Conservation (phyloP, 176 grass and related monocot genomes). For the Puccinellia tenuiflora region DNA sequence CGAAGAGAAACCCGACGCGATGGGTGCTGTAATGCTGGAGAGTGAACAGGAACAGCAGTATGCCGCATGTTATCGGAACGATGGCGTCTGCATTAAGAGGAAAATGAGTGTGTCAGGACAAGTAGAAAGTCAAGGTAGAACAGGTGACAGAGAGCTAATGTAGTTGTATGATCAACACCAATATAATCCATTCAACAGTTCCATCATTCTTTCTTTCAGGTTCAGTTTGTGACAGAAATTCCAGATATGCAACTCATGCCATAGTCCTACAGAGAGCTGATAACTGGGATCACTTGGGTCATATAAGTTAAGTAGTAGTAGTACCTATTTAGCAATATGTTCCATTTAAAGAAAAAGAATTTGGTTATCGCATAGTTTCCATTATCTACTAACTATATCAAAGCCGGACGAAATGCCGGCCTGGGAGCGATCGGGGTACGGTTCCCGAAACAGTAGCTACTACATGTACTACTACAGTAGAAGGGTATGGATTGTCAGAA, state of each 20-base stretch:
- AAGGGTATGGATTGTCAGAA: no score
- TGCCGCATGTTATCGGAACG: slow-evolving; percentile 80
- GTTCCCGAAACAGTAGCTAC: no score
- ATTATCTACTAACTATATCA: no score
- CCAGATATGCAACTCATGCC: neutral
- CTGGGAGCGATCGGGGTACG: no score
- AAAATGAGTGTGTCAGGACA: neutral
- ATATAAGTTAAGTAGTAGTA: neutral
- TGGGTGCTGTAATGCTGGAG: slow-evolving; percentile 93
- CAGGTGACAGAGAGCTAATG: neutral
- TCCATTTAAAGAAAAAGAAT: neutral
- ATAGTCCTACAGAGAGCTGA: neutral
- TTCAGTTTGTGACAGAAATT: neutral
- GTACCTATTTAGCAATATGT: neutral
- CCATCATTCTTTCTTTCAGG: neutral
- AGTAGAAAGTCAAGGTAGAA: neutral
- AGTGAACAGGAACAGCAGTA: slow-evolving; percentile 71
- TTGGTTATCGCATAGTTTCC: neutral
- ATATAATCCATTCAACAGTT: neutral
- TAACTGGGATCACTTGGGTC: neutral
- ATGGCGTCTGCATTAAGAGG: no score
- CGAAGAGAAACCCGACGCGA: slow-evolving; percentile 77
- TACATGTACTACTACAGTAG: no score
- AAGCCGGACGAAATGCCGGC: no score
- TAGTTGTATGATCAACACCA: neutral